Base-by-base conservation (phyloP, 83 land plant genomes). In the Larix sibirica region DNA sequence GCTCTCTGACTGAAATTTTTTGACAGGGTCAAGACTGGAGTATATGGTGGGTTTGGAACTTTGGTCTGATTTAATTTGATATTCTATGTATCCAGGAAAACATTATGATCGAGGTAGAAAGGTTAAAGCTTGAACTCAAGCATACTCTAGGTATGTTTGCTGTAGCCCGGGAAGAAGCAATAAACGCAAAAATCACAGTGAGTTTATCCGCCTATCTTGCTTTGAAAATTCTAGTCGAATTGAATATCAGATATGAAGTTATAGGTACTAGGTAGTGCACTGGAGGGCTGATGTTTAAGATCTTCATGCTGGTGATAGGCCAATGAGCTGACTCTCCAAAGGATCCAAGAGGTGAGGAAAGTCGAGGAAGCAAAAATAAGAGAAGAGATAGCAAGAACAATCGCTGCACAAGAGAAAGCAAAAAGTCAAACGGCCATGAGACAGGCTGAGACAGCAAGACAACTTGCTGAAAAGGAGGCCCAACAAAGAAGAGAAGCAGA, bases 91-190 rank as follows among this genome's bases (percentile, higher is more conserved):
- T 79, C 8, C 65, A 85, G 87, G 26, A 67, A 3, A 77, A 85
- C 76, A 78, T 85, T 4, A 83, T 82, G 58, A 66, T 44, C 6
- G 87, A 85, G 63, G 16, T 82, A 71, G 79, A 63, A 68, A 77
- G 60, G n/a, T 44, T 85, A 62, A 86, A 67, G 58, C 83, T 86
- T 31, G 84, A 89, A 56, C 75, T 86, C 26, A 81, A 86, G 83
- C 81, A 89, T 28, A 79, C 65, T 14, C 64, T 81, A 81, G 88
- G 82, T 1, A 77, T 73, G 85, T 88, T 85, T 70, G 79, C 79
- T 79, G 12, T 50, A 66, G 90, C 83, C 16, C 83, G 85, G 28
- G 58, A 79, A 81, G 90, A 88, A 69, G 85, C 85, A 36, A 67
- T 66, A 1, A 65, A 58, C 3, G 85, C 83, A 21, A 75, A 80